Evolutionary conservation across 1,139 yeast genomes (phyloP), one percentile per base, ranked within the genome.

Genomic region (Geotrichum bryndzae): DNA sequence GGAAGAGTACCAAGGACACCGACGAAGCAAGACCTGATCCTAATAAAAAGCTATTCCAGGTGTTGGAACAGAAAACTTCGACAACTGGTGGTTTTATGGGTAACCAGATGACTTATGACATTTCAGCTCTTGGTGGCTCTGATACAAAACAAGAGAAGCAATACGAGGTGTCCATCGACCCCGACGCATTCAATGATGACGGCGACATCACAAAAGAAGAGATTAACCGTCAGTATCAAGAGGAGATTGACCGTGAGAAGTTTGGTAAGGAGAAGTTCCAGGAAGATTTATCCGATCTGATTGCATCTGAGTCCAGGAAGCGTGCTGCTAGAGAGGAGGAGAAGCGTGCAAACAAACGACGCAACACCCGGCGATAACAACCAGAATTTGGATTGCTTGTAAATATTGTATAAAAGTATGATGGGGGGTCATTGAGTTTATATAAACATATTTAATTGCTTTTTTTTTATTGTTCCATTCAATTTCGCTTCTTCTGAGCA

Each of bases 31-130:
- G 33, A 25, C 53, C 51, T 45, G 63, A 61, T 51, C 57, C 59
- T 18, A 67, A 65, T 22, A 66, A 66, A 57, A 66, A 73, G 54
- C 70, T 82, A 23, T 82, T 79, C 66, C 76, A 77, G 38, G 79
- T 82, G 3, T 66, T 82, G 51, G 75, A 79, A 53, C 80, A 79
- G 54, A 70, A 69, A 41, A 69, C 68, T 11, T 62, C 64, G 2
- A 64, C 65, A 2, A 66, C 67, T 1, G 66, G 63, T 6, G 69
- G 69, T 5, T 68, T 68, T 53, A 61, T 69, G 64, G 72, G 72
- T 3, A 55, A 59, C 22, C 69, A 67, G 48, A 51, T 61, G 15
- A 53, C 65, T 3, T 69, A 69, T 53, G 68, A 69, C n/a, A 64
- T 69, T 51, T 67, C 70, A 8, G 58, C 63, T 8, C 61, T 62